Conservation (phyloP, 192 early-diverging fungal genomes). For the Backusella tarrabulga region DNA sequence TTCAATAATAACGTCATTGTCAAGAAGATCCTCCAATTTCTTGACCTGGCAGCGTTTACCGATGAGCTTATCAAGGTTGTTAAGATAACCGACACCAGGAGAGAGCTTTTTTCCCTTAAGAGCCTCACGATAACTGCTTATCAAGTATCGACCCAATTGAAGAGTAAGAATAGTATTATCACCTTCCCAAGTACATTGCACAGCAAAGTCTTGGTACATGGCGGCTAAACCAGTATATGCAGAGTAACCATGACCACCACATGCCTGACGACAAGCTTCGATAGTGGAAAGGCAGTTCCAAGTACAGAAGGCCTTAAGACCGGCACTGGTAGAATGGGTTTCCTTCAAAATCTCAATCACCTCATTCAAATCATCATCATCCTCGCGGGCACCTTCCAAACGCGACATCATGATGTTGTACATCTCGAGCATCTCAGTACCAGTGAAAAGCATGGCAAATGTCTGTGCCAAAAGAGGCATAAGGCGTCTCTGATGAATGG, state of each 20-base stretch:
- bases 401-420: constrained; percentile 77
- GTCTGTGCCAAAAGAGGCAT: constrained; percentile 89
- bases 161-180: constrained; percentile 92
- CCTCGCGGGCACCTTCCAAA: constrained; percentile 64
- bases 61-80: constrained; percentile 48
- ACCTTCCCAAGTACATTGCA: constrained; percentile 88
- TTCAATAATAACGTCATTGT: constrained; percentile 65
- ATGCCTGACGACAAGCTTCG: constrained; percentile 88
- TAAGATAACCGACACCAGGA: constrained; percentile 76
- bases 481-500: constrained; percentile 90
- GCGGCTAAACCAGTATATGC: constrained; percentile 87
- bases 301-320: constrained; percentile 92
- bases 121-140: constrained; percentile 66
- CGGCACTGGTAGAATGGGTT: constrained; percentile 88
- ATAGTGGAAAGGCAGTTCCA: constrained; percentile 89
- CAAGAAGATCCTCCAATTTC: constrained; percentile 47
- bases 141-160: constrained; percentile 85
- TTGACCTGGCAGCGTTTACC: constrained; percentile 51
- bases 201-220: constrained; percentile 86
- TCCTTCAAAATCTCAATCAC: constrained; percentile 84
- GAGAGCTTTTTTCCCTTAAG: constrained; percentile 76
- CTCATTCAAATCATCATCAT: constrained; percentile 57
- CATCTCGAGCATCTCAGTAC: constrained; percentile 74
- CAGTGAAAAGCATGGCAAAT: constrained; percentile 91
- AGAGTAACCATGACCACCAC: constrained; percentile 93